Evolutionary conservation across 1,284 basidiomycete genomes (phyloP).

Genomic region (Kwoniella shivajii): DNA sequence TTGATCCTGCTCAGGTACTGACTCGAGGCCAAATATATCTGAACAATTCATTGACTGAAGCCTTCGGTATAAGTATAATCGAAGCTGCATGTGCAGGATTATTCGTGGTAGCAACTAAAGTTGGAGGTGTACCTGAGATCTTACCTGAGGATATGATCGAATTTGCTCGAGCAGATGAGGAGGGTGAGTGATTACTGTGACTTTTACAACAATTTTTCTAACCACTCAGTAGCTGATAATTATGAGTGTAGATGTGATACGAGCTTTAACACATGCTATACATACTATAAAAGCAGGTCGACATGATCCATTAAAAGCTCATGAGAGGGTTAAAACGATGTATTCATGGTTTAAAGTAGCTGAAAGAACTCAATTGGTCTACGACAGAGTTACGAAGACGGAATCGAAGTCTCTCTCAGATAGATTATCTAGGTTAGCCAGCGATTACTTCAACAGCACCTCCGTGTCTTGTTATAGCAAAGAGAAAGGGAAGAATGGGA

Average conservation of each 20-base stretch:
- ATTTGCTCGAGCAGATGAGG: conserved; percentile 86
- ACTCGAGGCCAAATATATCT: conserved; percentile 85
- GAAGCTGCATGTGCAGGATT: conserved; percentile 95
- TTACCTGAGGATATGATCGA: conserved; percentile 91
- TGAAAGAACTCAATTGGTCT: conserved; percentile 78
- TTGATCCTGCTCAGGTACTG: conserved; percentile 68
- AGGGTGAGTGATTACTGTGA: conserved; percentile 56
- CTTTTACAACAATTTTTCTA: background rate
- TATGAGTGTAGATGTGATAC: conserved; percentile 69
- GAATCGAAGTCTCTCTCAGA: conserved; percentile 68
- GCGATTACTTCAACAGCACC: background rate
- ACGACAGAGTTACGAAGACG: conserved; percentile 66
- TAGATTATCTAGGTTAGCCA: conserved; percentile 67
- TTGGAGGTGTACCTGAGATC: conserved; percentile 95
- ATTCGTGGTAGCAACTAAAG: conserved; percentile 90
- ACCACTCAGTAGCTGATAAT: background rate
- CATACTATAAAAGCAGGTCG: conserved; percentile 65
- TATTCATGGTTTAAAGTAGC: conserved; percentile 89
- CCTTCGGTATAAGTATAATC: conserved; percentile 93
- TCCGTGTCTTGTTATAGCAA: background rate
- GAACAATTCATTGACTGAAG: conserved; percentile 93
- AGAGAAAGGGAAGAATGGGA: background rate
- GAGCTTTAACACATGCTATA: conserved; percentile 80
- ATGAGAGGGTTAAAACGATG: conserved; percentile 74
- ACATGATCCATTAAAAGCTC: conserved; percentile 78